A percentile compares a stretch with the other conserved stretches of the same genome.
These are phyloP conservation scores for Colletotrichum graminicola DNA, from an alignment of 2,329 filamentous ascomycete species.

Conservation along the genomic window DNA sequence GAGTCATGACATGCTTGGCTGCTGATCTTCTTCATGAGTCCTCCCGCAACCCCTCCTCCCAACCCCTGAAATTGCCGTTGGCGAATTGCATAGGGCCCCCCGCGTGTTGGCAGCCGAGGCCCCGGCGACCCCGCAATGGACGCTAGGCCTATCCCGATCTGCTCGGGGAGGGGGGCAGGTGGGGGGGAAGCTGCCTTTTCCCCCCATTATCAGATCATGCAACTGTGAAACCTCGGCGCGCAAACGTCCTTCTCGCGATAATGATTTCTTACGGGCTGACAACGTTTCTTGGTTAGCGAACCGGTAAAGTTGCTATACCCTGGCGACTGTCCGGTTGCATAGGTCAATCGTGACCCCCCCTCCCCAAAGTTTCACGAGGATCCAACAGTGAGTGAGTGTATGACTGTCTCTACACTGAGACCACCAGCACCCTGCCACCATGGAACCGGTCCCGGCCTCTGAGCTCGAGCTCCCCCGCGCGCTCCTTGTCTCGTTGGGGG, in stretches of 20 bases:
- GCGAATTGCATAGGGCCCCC: conserved; percentile 8
- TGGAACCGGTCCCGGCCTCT: neutral
- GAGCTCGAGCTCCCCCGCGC: conserved; percentile 20
- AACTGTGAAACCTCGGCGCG: conserved; percentile 17
- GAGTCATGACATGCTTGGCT: neutral
- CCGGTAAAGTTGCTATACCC: neutral
- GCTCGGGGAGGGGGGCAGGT: neutral
- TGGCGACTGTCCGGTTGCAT: too few relatives aligned
- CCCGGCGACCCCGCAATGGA: conserved; percentile 20
- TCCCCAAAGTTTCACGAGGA: neutral
- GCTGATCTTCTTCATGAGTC: neutral
- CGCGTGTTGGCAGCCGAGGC: conserved; percentile 22
- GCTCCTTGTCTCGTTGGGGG: conserved; percentile 15
- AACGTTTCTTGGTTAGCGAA: neutral
- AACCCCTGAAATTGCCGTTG: conserved; percentile 14
- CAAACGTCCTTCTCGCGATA: neutral
- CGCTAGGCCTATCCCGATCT: conserved; percentile 16
- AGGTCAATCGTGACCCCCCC: neutral
- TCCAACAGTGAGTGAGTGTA: neutral
- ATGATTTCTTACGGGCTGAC: neutral
- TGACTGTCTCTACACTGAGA: neutral
- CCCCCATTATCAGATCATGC: conserved; percentile 26
- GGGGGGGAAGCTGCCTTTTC: neutral
- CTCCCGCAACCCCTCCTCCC: neutral
- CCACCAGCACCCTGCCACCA: neutral